phyloP scores from a whole-genome alignment of 129 eudicot genomes.

The Flaveria brownii region DNA sequence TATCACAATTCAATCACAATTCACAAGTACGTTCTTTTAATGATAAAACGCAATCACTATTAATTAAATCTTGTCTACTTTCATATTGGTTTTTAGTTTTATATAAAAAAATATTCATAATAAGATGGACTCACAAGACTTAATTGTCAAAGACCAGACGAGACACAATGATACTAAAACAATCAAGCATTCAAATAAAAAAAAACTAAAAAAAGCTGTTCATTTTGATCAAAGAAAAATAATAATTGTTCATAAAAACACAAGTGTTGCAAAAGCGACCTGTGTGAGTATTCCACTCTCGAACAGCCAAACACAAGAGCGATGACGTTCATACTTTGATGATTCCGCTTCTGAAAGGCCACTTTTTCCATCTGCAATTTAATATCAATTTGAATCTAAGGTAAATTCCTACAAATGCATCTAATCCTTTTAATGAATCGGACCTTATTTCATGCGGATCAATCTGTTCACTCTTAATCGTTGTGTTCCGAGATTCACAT shows the following conservation, averaged over 20 bases:
- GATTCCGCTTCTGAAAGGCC: constrained; percentile 43
- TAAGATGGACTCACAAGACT: background rate
- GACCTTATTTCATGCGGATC: constrained; percentile 20
- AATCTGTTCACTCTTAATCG: background rate
- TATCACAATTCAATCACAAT: too few species aligned
- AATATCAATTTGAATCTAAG: constrained; percentile 1
- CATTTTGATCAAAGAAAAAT: background rate
- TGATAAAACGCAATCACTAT: too few species aligned
- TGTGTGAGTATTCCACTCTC: constrained; percentile 29
- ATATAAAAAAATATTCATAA: background rate
- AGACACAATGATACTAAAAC: background rate
- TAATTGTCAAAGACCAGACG: background rate
- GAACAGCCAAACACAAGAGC: constrained; percentile 34
- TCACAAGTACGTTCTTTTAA: too few species aligned
- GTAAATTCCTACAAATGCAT: constrained; percentile 35
- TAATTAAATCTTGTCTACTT: background rate
- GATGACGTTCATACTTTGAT: constrained; percentile 16
- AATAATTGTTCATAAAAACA: background rate
- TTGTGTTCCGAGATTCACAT: constrained; percentile 18
- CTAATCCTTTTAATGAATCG: constrained; percentile 17
- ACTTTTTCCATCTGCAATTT: constrained; percentile 35
- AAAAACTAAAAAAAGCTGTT: background rate
- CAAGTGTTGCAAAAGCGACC: constrained; percentile 22
- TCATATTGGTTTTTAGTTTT: background rate
- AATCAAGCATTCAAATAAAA: background rate